Base-by-base conservation (phyloP, 2,329 filamentous ascomycete species). In the Coleophoma cylindrospora region DNA sequence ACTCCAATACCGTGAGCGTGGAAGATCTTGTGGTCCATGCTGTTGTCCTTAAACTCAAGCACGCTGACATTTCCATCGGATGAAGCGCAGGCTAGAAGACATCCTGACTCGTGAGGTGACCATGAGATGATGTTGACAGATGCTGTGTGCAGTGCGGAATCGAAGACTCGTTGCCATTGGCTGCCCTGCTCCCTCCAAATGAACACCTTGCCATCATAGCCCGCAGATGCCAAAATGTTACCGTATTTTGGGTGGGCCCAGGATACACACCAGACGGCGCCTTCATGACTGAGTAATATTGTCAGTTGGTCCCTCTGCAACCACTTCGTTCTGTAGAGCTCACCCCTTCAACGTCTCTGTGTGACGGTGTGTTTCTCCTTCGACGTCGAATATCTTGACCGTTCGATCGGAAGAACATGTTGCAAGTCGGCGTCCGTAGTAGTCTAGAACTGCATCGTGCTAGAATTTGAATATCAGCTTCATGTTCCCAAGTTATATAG, bases 191-290 rank as follows among this genome's bases (percentile, higher is more conserved):
- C 94, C 69, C 91, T 90, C 91, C 92, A 99, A 77, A 99, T 95
- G 69, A 97, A 84, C 58, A 99, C 92, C 72, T 96, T 96, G 71
- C 92, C 94, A 71, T 99, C 94, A 74, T 96, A 99, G 58, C 89
- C 90, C 47, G 91, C 89, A 55, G 90, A 95, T 50, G 94, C 94
- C 54, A 99, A 86, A 66, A 99, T 96, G 69, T 92, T 96, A 74
- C 94, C 94, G 71, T 95, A 97, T 69, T 99, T 97, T 56, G 94
- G 94, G 67, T 99, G 94, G 45, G 92, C 91, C 94, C 94, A 99
- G 62, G 91, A 87, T 52, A 97, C 89, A 68, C 89, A 95, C 94
- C 94, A 99, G 52, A 99, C 92, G 34, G 94, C 91, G 56, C 92
- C 92, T 70, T 99, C 94, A 68, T 99, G 94, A 58, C 92, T 95